Conservation (phyloP, 331 rosid species). For the Cydonia oblonga region DNA sequence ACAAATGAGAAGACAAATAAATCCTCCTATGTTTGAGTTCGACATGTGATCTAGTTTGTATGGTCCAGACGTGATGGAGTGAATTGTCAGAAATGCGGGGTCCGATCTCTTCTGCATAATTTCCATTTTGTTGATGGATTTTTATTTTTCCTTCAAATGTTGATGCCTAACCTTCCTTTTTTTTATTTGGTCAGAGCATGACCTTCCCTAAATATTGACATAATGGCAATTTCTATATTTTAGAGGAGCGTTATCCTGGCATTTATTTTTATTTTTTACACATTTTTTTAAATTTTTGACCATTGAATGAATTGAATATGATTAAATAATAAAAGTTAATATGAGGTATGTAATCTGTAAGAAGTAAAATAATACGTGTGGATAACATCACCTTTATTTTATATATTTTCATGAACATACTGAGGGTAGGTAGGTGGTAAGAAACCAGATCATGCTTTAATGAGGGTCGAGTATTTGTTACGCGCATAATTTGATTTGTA, state of each 20-base stretch:
- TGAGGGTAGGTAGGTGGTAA: neutral
- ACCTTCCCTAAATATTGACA: neutral
- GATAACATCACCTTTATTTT: too few relatives aligned
- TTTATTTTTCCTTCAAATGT: neutral
- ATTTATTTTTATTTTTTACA: too few relatives aligned
- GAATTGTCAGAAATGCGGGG: constrained; percentile 29
- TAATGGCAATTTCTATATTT: neutral
- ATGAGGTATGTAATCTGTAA: accelerated
- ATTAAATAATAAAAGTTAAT: too few relatives aligned
- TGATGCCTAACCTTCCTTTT: neutral
- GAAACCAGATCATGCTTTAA: too few relatives aligned
- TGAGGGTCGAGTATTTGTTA: too few relatives aligned
- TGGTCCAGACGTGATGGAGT: constrained; percentile 40
- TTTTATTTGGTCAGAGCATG: too few relatives aligned
- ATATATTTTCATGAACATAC: too few relatives aligned
- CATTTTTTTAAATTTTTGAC: accelerated
- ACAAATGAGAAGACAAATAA: too few relatives aligned
- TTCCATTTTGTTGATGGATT: neutral
- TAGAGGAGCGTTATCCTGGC: accelerated
- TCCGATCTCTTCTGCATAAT: too few relatives aligned
- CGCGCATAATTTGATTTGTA: neutral
- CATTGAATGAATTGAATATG: too few relatives aligned
- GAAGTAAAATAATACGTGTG: too few relatives aligned
- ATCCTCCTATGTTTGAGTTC: too few relatives aligned
- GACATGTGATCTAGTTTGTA: neutral